These are phyloP conservation scores for Stephania cephalantha DNA, from an alignment of 164 flowering plant genomes.

Conservation along the genomic window DNA sequence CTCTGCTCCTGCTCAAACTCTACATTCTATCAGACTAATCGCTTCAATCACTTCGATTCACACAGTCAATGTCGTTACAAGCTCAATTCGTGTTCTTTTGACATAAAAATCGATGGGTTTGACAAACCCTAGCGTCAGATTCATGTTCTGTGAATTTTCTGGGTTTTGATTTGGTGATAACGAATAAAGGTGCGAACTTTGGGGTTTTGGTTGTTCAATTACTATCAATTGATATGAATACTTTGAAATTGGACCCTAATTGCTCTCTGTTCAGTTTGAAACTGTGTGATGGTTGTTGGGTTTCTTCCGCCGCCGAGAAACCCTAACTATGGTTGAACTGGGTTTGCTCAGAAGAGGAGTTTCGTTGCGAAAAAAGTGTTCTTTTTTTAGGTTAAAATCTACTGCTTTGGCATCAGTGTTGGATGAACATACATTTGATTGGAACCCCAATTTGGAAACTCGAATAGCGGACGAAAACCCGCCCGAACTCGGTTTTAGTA, in stretches of 20 bases:
- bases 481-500: neutral
- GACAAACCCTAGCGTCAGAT: neutral
- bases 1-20: too few relatives aligned
- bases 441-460: neutral
- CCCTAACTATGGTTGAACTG: slow-evolving; percentile 8
- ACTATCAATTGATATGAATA: neutral
- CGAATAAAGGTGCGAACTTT: neutral
- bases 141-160: neutral
- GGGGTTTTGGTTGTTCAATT: neutral
- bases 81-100: neutral
- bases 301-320: neutral
- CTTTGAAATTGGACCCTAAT: slow-evolving; percentile 6
- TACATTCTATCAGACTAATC: too few relatives aligned
- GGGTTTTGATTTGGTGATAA: neutral
- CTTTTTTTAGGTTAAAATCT: slow-evolving; percentile 5
- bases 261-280: slow-evolving; percentile 1
- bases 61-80: neutral
- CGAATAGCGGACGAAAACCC: neutral
- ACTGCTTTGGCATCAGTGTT: slow-evolving; percentile 12
- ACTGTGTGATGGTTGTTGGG: neutral
- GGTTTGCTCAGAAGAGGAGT: neutral
- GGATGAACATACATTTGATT: slow-evolving; percentile 14
- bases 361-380: slow-evolving; percentile 2
- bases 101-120: neutral
- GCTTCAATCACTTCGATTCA: too few relatives aligned